Evolutionary conservation across 225 moss, liverwort and hornwort species (phyloP).

Genomic region (Pseudisothecium myosuroides): DNA sequence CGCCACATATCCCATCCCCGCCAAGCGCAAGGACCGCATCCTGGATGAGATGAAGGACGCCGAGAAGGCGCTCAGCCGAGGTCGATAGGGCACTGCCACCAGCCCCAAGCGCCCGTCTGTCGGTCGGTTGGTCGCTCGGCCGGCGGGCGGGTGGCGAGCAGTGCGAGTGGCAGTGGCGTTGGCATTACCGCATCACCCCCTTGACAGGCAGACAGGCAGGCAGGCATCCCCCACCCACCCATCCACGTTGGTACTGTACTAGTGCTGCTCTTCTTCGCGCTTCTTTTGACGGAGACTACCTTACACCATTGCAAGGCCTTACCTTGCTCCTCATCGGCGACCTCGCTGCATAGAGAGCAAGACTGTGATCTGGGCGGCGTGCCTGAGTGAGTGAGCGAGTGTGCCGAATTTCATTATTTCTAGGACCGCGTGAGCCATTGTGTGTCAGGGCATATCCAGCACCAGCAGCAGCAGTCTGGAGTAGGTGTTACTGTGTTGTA

Average conservation of each 20-base stretch:
- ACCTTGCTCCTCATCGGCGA: not conserved
- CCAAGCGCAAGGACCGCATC: slow-evolving; percentile 90
- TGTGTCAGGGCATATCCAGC: not conserved
- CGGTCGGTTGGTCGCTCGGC: not conserved
- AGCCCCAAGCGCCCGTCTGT: not conserved
- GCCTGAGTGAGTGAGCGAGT: not conserved
- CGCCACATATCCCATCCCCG: slow-evolving; percentile 74
- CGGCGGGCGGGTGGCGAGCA: not conserved
- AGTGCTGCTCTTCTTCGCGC: not conserved
- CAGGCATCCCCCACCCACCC: not conserved
- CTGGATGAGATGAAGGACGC: slow-evolving; percentile 79
- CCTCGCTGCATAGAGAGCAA: not conserved
- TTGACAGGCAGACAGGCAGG: not conserved
- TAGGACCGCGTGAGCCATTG: not conserved
- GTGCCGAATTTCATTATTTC: not conserved
- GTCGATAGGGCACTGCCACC: slow-evolving; percentile 27
- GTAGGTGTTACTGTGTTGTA: not conserved
- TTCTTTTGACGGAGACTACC: not conserved
- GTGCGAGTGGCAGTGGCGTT: not conserved
- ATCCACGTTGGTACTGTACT: not conserved
- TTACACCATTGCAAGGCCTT: not conserved
- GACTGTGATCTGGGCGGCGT: not conserved
- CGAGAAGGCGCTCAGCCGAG: slow-evolving; percentile 81
- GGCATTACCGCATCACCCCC: not conserved
- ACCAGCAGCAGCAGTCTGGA: not conserved